Base-by-base conservation (phyloP, 768 basidiomycete genomes). In the Scleroderma bovista region DNA sequence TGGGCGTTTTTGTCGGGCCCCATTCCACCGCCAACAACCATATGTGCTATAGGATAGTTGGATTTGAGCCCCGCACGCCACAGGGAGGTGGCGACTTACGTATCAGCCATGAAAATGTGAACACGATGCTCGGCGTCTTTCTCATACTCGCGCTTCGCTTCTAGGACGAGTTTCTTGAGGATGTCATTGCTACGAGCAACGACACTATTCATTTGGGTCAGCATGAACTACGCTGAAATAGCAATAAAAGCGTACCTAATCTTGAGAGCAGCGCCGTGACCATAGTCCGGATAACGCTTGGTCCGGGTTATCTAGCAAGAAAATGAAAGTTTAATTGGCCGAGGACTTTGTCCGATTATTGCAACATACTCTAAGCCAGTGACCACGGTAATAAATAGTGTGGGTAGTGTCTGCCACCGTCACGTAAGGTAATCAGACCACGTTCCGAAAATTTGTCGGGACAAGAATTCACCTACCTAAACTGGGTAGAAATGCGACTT, bases 121-220 rank as follows among this genome's bases (percentile, higher is more conserved):
- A 93, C 88, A 51, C 88, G 85, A 61, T 92, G 88, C 57, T 89
- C 86, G 51, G 89, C 88, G 65, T 93, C 91, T 69, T 90, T 91
- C 69, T 92, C 88, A 58, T 92, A 93, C 53, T 88, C 86, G 46
- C 81, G 81, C 71, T 91, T 92, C 23, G 90, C 90, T 67, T 91
- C 88, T 29, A 92, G 66, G 20, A 93, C 88, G 17, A 93, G 78
- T 61, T 81, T 83, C 75, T 92, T 93, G 60, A 93, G 73, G 53
- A 93, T 86, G 64, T 88, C 86, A 60, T 93, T 92, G 64, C 79
- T 92, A 43, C 90, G 85, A 17, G 90, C 90, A 43, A 93, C 86
- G 48, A 93, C 90, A 51, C 89, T 92, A 53, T 10, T 41, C 44
- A 47, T 29, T 3, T 33, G 19, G 37, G 4, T 47, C 19, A 56